Evolutionary conservation across 1,284 basidiomycete genomes (phyloP).

Genomic region (Cerioporus squamosus): DNA sequence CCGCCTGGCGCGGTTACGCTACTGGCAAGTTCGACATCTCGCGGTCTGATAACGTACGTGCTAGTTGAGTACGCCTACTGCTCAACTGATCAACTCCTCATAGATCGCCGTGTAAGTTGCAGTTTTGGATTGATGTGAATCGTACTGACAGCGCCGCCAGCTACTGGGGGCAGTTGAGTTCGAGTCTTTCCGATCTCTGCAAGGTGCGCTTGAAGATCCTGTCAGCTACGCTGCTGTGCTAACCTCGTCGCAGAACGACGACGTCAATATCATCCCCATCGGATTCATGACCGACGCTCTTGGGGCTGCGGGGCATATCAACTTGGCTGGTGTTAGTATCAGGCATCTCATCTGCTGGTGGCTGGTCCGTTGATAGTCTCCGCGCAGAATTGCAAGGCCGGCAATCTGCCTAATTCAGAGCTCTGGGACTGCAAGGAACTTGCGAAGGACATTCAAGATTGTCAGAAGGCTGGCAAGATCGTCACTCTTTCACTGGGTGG

Average conservation of each 20-base stretch:
- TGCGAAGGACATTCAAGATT: slow-evolving; percentile 57
- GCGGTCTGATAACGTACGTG: neutral
- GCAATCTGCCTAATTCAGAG: no score
- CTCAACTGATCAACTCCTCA: neutral
- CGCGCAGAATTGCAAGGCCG: no score
- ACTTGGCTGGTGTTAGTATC: no score
- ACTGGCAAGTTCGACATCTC: neutral
- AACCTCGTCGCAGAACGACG: no score
- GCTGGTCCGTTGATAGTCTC: no score
- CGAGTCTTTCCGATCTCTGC: neutral
- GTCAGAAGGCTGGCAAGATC: slow-evolving; percentile 68
- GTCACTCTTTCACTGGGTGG: slow-evolving; percentile 69
- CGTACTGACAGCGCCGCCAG: neutral
- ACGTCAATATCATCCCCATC: no score
- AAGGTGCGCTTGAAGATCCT: neutral
- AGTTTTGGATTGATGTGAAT: neutral
- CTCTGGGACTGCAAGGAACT: slow-evolving; percentile 27
- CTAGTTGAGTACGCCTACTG: neutral
- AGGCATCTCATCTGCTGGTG: no score
- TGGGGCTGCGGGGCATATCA: no score
- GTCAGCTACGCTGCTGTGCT: no score
- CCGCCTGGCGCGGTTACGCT: no score
- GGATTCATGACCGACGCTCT: no score
- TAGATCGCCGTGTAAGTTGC: neutral
- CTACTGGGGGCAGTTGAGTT: neutral